These are phyloP conservation scores for Exophiala dermatitidis DNA, from an alignment of 2,329 filamentous ascomycete genomes.

Conservation along the genomic window DNA sequence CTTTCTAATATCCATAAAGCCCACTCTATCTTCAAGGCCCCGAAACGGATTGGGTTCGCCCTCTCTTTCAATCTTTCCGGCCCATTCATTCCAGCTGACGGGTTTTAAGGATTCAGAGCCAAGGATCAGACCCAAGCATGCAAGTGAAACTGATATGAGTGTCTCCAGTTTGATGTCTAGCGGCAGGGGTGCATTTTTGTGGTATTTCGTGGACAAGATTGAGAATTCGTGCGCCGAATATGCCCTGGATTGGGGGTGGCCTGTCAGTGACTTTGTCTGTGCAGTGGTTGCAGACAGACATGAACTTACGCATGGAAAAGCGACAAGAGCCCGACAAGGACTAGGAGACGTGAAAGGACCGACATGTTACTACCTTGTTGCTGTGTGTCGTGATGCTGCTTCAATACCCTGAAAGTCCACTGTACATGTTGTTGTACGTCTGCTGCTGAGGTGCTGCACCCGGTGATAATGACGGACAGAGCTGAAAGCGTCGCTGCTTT, in stretches of 20 bases:
- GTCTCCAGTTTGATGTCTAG: slow-evolving; percentile 85
- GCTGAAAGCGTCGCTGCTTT: too few species aligned
- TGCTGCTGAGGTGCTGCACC: too few species aligned
- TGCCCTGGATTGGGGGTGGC: slow-evolving; percentile 52
- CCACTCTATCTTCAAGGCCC: slow-evolving; percentile 68
- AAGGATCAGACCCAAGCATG: slow-evolving; percentile 75
- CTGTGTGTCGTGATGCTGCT: not conserved
- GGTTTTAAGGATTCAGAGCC: slow-evolving; percentile 72
- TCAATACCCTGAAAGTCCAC: too few species aligned
- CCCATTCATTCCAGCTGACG: slow-evolving; percentile 78
- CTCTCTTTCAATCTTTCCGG: slow-evolving; percentile 61
- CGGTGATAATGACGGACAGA: too few species aligned
- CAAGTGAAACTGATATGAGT: slow-evolving; percentile 66
- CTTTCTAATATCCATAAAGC: slow-evolving; percentile 77
- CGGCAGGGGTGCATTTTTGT: slow-evolving; percentile 49
- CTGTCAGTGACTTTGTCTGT: slow-evolving; percentile 11
- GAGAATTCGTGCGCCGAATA: slow-evolving; percentile 95
- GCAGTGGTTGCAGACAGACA: not conserved
- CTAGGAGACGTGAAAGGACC: slow-evolving; percentile 63
- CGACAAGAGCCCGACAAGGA: slow-evolving; percentile 67
- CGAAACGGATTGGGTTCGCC: slow-evolving; percentile 71
- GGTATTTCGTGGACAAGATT: slow-evolving; percentile 44
- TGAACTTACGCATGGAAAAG: slow-evolving; percentile 74
- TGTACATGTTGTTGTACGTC: too few species aligned
- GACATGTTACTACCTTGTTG: slow-evolving; percentile 48